These are phyloP conservation scores for Boletus reticulatus DNA, from an alignment of 768 basidiomycete species.

Conservation along the genomic window DNA sequence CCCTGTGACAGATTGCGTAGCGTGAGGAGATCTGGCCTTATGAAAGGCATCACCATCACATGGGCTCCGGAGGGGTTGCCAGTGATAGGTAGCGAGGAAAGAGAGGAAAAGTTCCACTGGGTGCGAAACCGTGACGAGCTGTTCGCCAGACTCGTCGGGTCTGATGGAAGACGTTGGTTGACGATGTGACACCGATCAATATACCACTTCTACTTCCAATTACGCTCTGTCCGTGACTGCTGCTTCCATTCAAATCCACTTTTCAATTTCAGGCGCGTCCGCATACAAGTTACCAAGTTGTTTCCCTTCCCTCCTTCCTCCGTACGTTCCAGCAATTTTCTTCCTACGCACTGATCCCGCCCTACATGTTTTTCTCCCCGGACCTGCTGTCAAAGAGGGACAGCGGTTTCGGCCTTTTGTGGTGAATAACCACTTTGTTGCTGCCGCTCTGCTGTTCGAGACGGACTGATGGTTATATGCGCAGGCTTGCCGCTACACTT, in stretches of 20 bases:
- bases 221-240: not conserved
- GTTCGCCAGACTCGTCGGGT: conserved; percentile 60
- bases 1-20: conserved; percentile 46
- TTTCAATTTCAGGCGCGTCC: not conserved
- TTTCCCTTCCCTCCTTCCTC: not conserved
- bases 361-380: conserved; percentile 79
- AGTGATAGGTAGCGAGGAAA: conserved; percentile 32
- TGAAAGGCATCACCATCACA: conserved; percentile 51
- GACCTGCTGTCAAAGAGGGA: conserved; percentile 80
- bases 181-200: conserved; percentile 35
- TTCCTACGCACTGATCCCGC: not conserved
- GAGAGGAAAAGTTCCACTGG: conserved; percentile 57
- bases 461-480: conserved; percentile 10
- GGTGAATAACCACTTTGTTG: conserved; percentile 41
- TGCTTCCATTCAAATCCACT: conserved; percentile 4
- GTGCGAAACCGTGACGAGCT: conserved; percentile 62
- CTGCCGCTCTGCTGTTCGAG: not conserved
- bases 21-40: conserved; percentile 54
- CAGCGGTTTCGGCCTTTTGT: conserved; percentile 86
- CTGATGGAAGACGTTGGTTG: conserved; percentile 48
- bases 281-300: conserved; percentile 5
- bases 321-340: conserved; percentile 5
- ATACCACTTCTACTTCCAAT: conserved; percentile 12
- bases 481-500: conserved; percentile 87
- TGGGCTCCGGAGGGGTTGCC: conserved; percentile 33